Conservation (phyloP, 768 basidiomycete genomes). For the Suillus cothurnatus region DNA sequence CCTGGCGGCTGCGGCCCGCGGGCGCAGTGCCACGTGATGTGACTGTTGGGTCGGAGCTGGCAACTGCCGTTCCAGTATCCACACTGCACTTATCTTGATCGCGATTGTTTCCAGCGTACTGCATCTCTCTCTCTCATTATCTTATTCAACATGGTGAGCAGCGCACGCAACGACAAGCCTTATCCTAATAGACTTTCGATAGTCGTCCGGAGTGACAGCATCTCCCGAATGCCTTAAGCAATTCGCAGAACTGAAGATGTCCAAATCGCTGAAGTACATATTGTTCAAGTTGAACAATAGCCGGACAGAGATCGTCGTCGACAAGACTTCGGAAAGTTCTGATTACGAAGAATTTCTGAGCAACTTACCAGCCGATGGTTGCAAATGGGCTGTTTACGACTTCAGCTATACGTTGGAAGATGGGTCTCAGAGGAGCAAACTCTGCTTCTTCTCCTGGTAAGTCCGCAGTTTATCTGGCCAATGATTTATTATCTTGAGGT, state of each 20-base stretch:
- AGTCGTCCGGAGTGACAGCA: slow-evolving; percentile 47
- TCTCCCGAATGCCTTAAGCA: slow-evolving; percentile 49
- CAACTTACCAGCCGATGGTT: slow-evolving; percentile 73
- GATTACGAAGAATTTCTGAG: slow-evolving; percentile 74
- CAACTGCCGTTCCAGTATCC: slow-evolving; percentile 6
- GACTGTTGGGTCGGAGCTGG: slow-evolving; percentile 7
- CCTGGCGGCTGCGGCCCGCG: not conserved
- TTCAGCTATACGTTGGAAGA: slow-evolving; percentile 78
- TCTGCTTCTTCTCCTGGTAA: slow-evolving; percentile 84
- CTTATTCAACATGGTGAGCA: slow-evolving; percentile 28
- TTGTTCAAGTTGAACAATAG: slow-evolving; percentile 67
- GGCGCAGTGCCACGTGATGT: slow-evolving; percentile 2
- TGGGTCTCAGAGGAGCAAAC: slow-evolving; percentile 79
- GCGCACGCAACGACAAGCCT: not conserved
- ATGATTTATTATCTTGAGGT: not conserved
- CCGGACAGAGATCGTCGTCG: slow-evolving; percentile 75
- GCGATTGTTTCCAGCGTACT: slow-evolving; percentile 2
- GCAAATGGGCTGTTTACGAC: slow-evolving; percentile 93
- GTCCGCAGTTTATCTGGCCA: slow-evolving; percentile 31
- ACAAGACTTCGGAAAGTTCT: slow-evolving; percentile 53
- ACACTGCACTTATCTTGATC: slow-evolving; percentile 5
- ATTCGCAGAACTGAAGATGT: slow-evolving; percentile 26
- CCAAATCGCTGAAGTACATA: slow-evolving; percentile 76
- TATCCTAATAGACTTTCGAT: slow-evolving; percentile 1
- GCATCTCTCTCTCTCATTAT: not conserved